phyloP scores from a whole-genome alignment of 2,329 filamentous ascomycete species.

The Clathrospora elynae region DNA sequence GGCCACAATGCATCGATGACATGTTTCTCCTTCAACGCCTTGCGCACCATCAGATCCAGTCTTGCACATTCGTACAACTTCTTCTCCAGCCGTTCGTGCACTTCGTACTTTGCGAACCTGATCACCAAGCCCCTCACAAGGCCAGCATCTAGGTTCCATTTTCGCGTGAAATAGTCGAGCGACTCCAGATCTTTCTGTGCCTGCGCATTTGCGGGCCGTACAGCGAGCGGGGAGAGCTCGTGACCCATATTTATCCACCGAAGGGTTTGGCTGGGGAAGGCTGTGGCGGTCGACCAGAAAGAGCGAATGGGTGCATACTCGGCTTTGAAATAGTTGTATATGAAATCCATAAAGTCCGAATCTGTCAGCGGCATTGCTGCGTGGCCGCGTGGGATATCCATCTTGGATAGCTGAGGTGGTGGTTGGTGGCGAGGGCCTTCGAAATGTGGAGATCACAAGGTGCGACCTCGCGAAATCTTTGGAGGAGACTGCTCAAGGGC shows the following conservation, averaged over 20 bases:
- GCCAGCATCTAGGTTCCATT: constrained; percentile 38
- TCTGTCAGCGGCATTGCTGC: constrained; percentile 42
- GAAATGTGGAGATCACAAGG: constrained; percentile 4
- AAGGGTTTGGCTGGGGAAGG: constrained; percentile 35
- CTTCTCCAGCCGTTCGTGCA: constrained; percentile 46
- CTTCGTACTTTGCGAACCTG: constrained; percentile 42
- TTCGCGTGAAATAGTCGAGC: constrained; percentile 40
- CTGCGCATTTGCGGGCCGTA: constrained; percentile 45
- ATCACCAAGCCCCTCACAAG: constrained; percentile 43
- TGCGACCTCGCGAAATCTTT: too few species aligned
- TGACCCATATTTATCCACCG: constrained; percentile 45
- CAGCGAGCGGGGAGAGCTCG: constrained; percentile 34
- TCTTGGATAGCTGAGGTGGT: constrained; percentile 11
- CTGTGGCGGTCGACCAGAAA: constrained; percentile 44
- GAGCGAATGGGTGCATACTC: constrained; percentile 47
- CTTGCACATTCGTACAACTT: constrained; percentile 42
- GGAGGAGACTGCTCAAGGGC: neutral
- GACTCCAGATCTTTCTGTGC: constrained; percentile 46
- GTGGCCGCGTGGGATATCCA: constrained; percentile 42
- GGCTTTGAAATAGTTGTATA: constrained; percentile 47
- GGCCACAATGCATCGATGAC: constrained; percentile 46
- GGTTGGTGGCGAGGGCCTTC: constrained; percentile 13
- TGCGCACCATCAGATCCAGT: constrained; percentile 45
- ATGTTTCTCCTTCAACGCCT: constrained; percentile 47
- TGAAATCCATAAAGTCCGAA: constrained; percentile 43